Base-by-base conservation (phyloP, 108 stramenopile genomes). In the Nannochloropsis granulata region DNA sequence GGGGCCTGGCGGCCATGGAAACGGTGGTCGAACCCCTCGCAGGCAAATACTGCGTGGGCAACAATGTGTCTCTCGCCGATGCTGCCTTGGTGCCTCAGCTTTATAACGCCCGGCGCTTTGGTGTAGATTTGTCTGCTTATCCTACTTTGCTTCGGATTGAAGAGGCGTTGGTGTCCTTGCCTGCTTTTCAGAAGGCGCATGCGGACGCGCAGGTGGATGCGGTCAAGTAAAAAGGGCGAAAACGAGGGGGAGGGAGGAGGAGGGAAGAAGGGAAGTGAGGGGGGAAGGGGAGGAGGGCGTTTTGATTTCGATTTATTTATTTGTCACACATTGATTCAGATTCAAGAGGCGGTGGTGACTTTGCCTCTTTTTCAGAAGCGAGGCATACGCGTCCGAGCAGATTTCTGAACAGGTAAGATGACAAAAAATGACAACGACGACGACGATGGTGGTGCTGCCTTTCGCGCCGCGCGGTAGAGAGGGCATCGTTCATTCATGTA, bases 51-150 rank as follows among this genome's bases (percentile, higher is more conserved):
- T 71, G 56, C 56, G 56, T 71, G 0, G 56, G 56, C 56, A 71
- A 71, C 11, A 16, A n/a, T n/a, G n/a, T 71, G 16, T 71, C 56
- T 71, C n/a, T 71, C 1, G 56, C 56, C 10, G 56, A 71, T 71
- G 56, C 56, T n/a, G 56, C 56, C 10, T 44, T 84, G 42, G 56
- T 84, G 23, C 84, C 84, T 13, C 84, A 84, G 84, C 43, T 84
- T 71, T 84, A 84, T 23, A 84, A 84, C 12, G 84, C 84, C 21
- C 14, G 43, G 23, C 79, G 84, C 79, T 84, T 84, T 80, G 84
- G 80, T 9, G 56, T 84, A 9, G 79, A 79, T 81, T 23, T 84
- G 13, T 23, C 24, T n/a, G 24, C 21, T 14, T 84, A 84, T 45
- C 82, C 82, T 19, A 12, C 43, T 21, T 23, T 81, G n/a, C 16